A percentile compares a stretch with the other conserved stretches of the same genome.
phyloP scores from a whole-genome alignment of 2,329 filamentous ascomycete genomes.

The Cladosporium sp. region DNA sequence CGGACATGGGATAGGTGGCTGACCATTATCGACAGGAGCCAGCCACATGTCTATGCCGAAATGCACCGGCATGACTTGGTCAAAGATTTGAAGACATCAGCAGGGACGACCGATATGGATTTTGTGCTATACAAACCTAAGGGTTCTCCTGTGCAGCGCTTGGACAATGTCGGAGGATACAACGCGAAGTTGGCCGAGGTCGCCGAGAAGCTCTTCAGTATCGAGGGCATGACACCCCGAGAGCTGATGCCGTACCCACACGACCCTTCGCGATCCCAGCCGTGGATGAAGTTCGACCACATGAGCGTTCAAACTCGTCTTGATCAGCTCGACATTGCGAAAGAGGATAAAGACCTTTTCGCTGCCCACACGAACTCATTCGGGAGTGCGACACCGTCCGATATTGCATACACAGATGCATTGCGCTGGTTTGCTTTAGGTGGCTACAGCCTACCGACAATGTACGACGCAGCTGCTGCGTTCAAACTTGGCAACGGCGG shows the following conservation, averaged over 20 bases:
- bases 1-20: background rate
- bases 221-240: conserved; percentile 27
- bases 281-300: conserved; percentile 27
- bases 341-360: conserved; percentile 20
- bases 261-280: conserved; percentile 25
- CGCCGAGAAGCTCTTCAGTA: conserved; percentile 24
- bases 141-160: background rate
- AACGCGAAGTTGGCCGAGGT: background rate
- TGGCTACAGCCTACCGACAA: conserved; percentile 20
- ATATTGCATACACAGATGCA: conserved; percentile 25
- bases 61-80: conserved; percentile 26
- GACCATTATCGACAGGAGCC: conserved; percentile 15
- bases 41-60: conserved; percentile 27
- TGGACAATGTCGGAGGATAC: background rate
- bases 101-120: background rate
- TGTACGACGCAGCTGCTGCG: conserved; percentile 18
- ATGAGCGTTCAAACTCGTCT: conserved; percentile 28
- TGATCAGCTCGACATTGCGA: conserved; percentile 21
- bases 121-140: background rate
- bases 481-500: conserved; percentile 26
- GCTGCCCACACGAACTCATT: conserved; percentile 20
- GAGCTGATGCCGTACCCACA: conserved; percentile 34
- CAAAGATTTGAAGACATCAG: conserved; percentile 11
- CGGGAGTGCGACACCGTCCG: conserved; percentile 8
- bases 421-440: conserved; percentile 29